Percentiles rank a stretch among this genome's conserved stretches.
phyloP scores from a whole-genome alignment of 371 early-diverging fungal species.

The Rhizopus arrhizus region DNA sequence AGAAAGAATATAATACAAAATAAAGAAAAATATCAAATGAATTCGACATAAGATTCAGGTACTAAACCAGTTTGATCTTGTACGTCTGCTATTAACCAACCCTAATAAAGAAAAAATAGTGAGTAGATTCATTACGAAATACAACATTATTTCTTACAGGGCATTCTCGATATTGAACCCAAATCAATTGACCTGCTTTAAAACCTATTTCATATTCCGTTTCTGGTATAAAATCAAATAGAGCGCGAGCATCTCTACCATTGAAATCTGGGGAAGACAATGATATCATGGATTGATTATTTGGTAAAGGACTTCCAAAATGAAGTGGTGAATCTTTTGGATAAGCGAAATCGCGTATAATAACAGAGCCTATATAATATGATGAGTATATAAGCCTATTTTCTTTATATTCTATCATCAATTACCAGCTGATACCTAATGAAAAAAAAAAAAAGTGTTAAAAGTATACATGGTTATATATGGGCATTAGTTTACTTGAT shows the following conservation, averaged over 20 bases:
- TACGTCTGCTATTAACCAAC: conserved; percentile 75
- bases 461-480: neutral
- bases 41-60: conserved; percentile 75
- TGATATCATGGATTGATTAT: conserved; percentile 22
- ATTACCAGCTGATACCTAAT: neutral
- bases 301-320: conserved; percentile 42
- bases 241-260: conserved; percentile 59
- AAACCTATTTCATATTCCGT: conserved; percentile 68
- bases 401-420: too few species aligned
- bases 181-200: conserved; percentile 62
- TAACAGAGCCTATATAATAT: conserved; percentile 20
- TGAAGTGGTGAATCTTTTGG: conserved; percentile 60
- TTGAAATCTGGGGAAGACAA: conserved; percentile 40
- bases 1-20: neutral
- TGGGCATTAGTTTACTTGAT: neutral
- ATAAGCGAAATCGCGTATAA: conserved; percentile 74
- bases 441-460: neutral
- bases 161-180: conserved; percentile 68
- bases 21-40: conserved; percentile 27
- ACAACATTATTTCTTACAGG: conserved; percentile 28
- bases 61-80: conserved; percentile 66
- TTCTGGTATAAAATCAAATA: conserved; percentile 79
- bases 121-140: neutral
- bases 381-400: neutral
- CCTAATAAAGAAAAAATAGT: conserved; percentile 29